phyloP scores from a whole-genome alignment of 495 filamentous ascomycete genomes.

The Xylaria cubensis region DNA sequence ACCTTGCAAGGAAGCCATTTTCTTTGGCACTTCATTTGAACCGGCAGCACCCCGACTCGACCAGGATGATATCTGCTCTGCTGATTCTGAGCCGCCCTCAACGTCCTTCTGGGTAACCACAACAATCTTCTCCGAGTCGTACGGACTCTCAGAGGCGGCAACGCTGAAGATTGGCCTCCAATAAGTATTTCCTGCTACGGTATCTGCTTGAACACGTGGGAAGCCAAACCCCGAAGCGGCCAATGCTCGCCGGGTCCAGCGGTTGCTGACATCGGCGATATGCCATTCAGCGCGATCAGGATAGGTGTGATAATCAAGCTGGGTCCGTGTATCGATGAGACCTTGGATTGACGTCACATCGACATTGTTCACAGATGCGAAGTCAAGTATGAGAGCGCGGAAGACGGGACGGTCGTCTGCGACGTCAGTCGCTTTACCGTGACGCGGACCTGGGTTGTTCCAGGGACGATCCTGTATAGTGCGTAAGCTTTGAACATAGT shows the following conservation, averaged over 20 bases:
- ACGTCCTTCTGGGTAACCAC: conserved; percentile 35
- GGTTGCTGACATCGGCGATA: conserved; percentile 55
- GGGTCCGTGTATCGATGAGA: conserved; percentile 55
- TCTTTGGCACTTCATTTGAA: neutral
- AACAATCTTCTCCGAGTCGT: conserved; percentile 1
- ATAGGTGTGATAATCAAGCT: conserved; percentile 56
- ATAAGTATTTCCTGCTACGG: conserved; percentile 27
- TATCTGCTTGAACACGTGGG: conserved; percentile 23
- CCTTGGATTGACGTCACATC: conserved; percentile 58
- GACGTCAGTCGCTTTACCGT: conserved; percentile 48
- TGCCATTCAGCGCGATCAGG: conserved; percentile 59
- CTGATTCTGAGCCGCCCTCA: conserved; percentile 26
- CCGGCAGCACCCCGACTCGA: conserved; percentile 27
- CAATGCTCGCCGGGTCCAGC: conserved; percentile 57
- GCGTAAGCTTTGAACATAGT: neutral
- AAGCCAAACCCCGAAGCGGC: conserved; percentile 57
- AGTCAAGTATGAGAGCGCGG: conserved; percentile 58
- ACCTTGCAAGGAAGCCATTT: conserved; percentile 49
- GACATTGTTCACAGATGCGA: conserved; percentile 54
- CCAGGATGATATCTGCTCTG: conserved; percentile 34
- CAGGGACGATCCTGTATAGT: conserved; percentile 60
- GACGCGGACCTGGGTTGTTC: conserved; percentile 88
- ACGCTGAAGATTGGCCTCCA: conserved; percentile 40
- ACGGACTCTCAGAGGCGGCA: conserved; percentile 13
- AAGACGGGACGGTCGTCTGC: conserved; percentile 45